phyloP scores from a whole-genome alignment of 345 rosid genomes.

The Euclidium syriacum region DNA sequence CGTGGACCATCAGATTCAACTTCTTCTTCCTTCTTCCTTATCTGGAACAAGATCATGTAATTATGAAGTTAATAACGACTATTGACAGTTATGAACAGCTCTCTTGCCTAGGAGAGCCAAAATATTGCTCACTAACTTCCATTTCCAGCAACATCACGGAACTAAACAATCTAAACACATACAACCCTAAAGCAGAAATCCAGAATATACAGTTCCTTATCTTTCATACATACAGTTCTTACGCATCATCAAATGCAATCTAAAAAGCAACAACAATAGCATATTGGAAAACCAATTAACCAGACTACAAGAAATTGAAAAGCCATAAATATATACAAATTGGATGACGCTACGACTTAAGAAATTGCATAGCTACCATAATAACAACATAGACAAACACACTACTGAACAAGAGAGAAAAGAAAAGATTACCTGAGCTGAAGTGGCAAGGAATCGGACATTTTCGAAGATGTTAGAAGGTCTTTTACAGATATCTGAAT shows the following conservation, averaged over 20 bases:
- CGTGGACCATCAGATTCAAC: conserved; percentile 32
- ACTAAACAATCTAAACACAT: background rate
- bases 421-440: conserved; percentile 22
- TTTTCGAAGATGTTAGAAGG: conserved; percentile 2
- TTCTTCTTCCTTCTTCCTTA: conserved; percentile 19
- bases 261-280: background rate
- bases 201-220: background rate
- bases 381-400: background rate
- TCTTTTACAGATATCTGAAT: conserved; percentile 15
- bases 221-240: background rate
- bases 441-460: conserved; percentile 24
- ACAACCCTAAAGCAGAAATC: background rate
- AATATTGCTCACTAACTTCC: background rate
- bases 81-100: background rate
- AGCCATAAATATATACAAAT: background rate
- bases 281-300: background rate
- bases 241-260: background rate
- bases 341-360: background rate
- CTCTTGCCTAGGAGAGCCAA: background rate
- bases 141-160: background rate
- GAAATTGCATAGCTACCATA: background rate
- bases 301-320: background rate
- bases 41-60: conserved; percentile 5
- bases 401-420: background rate
- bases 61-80: background rate